Evolutionary conservation across 2,329 filamentous ascomycete genomes (phyloP), one percentile per base, ranked within the genome.

Genomic region (Setomelanomma holmii): DNA sequence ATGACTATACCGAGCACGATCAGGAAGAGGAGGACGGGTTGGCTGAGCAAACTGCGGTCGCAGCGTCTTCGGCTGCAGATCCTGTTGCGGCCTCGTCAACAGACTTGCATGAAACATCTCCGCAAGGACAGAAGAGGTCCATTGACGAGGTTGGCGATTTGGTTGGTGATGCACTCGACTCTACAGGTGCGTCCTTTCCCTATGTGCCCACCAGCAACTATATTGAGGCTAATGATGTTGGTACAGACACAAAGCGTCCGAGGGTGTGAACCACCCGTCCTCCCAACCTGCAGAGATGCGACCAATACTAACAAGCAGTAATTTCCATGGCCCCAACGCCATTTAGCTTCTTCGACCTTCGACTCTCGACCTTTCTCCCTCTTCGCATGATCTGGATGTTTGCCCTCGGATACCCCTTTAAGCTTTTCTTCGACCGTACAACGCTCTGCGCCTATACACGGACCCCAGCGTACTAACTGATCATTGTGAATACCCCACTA

Each of bases 41-140:
- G 56, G 56, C 45, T 40, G 58, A 60, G 55, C 63, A 65, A 52
- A 45, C 58, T 58, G 56, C 41, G 58, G 63, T 59, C 53, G 56
- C 57, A 53, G 54, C 53, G 57, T 66, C 64, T 68, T 58, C 58
- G 58, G 63, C 55, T 69, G 67, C 62, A 60, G 54, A 62, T 47
- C 58, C 61, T 53, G 53, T 61, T 49, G 60, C 55, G 30, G 55
- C 55, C 63, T 67, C 63, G 53, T 68, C 62, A 40, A 60, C 55
- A 40, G 61, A 63, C 27, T 54, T 55, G 44, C 53, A 58, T 35
- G 51, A 61, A 20, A 45, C 56, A 44, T 71, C 69, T 39, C 58
- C 63, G n/a, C 68, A 70, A 56, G 63, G 67, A 58, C 65, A 60
- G 40, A 73, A 73, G 55, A 63, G 71, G 50, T 64, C 67, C 14